Evolutionary conservation across 2,329 filamentous ascomycete genomes (phyloP).

Genomic region (Fonsecaea erecta): DNA sequence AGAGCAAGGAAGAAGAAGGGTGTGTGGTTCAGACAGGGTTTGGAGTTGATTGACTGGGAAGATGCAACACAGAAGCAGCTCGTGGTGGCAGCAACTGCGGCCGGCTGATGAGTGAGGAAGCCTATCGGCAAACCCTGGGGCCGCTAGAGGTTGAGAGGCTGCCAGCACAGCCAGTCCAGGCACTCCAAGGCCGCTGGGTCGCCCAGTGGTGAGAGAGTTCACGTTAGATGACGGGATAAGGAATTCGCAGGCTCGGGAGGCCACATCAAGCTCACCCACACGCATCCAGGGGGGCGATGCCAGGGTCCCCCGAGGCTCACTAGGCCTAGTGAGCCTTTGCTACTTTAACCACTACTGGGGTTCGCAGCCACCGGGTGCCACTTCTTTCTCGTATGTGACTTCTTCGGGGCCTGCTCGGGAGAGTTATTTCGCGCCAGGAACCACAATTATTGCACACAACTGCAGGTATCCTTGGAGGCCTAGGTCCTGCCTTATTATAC

Average conservation of each 20-base stretch:
- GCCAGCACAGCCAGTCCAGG: slow-evolving; percentile 20
- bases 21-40: slow-evolving; percentile 5
- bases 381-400: not conserved
- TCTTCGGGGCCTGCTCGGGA: not conserved
- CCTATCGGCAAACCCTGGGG: slow-evolving; percentile 16
- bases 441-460: not conserved
- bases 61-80: slow-evolving; percentile 4
- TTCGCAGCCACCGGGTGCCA: not conserved
- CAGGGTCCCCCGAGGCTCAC: not conserved
- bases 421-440: not conserved
- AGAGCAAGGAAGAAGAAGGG: slow-evolving; percentile 2
- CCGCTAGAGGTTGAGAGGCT: slow-evolving; percentile 15
- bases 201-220: not conserved
- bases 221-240: slow-evolving; percentile 13
- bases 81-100: not conserved
- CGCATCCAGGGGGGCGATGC: not conserved
- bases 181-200: slow-evolving; percentile 6
- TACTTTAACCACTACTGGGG: not conserved
- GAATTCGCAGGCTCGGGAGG: slow-evolving; percentile 6
- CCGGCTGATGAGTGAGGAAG: slow-evolving; percentile 14
- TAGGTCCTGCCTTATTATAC: not conserved
- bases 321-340: too few relatives aligned
- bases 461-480: not conserved
- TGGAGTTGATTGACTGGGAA: not conserved
- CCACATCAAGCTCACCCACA: not conserved